Conservation (phyloP, 495 filamentous ascomycete species). For the Neurospora africana region DNA sequence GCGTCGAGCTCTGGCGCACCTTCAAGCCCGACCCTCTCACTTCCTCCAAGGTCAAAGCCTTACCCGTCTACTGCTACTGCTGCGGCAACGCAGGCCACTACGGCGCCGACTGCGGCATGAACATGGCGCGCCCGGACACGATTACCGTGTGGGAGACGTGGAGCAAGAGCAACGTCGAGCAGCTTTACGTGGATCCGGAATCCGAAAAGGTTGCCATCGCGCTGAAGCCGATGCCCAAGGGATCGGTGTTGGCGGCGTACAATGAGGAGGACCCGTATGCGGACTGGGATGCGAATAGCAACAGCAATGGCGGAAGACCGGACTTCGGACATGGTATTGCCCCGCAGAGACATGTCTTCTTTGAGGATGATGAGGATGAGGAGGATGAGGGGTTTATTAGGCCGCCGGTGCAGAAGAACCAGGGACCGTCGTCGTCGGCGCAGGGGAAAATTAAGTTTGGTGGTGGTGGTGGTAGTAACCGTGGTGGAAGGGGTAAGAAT, state of each 20-base stretch:
- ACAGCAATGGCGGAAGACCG: slow-evolving; percentile 7
- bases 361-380: slow-evolving; percentile 30
- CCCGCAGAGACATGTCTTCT: slow-evolving; percentile 28
- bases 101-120: slow-evolving; percentile 24
- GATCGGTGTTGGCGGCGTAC: not conserved
- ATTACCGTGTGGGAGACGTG: slow-evolving; percentile 19
- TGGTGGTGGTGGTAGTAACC: not conserved
- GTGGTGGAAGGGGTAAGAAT: not conserved
- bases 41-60: slow-evolving; percentile 23
- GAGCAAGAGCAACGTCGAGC: slow-evolving; percentile 22
- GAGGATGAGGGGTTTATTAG: slow-evolving; percentile 33
- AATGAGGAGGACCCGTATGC: not conserved
- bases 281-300: not conserved
- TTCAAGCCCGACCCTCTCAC: slow-evolving; percentile 14
- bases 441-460: slow-evolving; percentile 23
- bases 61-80: slow-evolving; percentile 31
- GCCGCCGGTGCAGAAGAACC: slow-evolving; percentile 18
- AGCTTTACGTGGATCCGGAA: slow-evolving; percentile 25
- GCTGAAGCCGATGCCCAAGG: slow-evolving; percentile 3
- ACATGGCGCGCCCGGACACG: not conserved
- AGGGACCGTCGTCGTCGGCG: not conserved
- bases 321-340: slow-evolving; percentile 28
- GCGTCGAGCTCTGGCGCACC: slow-evolving; percentile 29
- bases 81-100: slow-evolving; percentile 32
- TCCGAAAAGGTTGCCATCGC: slow-evolving; percentile 22